These are phyloP conservation scores for Colletotrichum truncatum DNA, from an alignment of 2,329 filamentous ascomycete species.

Conservation along the genomic window DNA sequence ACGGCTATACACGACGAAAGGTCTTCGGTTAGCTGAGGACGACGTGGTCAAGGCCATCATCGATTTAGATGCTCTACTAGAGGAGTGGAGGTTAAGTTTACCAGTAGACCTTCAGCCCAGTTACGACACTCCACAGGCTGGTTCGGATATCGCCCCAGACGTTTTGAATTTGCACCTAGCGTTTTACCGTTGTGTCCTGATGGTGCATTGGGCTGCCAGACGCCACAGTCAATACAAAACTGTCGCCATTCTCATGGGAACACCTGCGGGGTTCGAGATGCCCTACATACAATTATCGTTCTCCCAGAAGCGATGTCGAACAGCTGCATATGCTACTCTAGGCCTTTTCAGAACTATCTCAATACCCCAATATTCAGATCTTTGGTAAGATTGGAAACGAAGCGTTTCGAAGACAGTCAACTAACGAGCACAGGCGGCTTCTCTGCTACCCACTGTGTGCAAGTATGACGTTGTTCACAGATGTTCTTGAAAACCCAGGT, in stretches of 20 bases:
- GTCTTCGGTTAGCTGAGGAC: slow-evolving; percentile 8
- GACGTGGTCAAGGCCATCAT: slow-evolving; percentile 20
- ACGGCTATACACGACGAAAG: slow-evolving; percentile 26
- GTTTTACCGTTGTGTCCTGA: slow-evolving; percentile 18
- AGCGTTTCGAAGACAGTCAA: background rate
- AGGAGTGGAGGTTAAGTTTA: slow-evolving; percentile 21
- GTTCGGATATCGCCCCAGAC: slow-evolving; percentile 4
- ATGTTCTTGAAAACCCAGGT: slow-evolving; percentile 26
- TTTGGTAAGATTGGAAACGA: slow-evolving; percentile 14
- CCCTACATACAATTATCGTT: slow-evolving; percentile 16
- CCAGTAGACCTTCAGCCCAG: slow-evolving; percentile 13
- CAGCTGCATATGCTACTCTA: slow-evolving; percentile 20
- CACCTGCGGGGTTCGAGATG: background rate
- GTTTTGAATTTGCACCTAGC: slow-evolving; percentile 24
- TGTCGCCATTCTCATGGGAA: slow-evolving; percentile 4
- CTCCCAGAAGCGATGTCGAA: slow-evolving; percentile 20
- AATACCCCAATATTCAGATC: slow-evolving; percentile 18
- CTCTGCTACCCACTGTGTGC: slow-evolving; percentile 28
- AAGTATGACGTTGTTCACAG: slow-evolving; percentile 15
- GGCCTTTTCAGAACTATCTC: slow-evolving; percentile 1
- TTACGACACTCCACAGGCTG: background rate
- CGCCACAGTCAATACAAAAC: slow-evolving; percentile 1
- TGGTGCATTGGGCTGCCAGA: slow-evolving; percentile 27
- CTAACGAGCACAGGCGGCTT: slow-evolving; percentile 12
- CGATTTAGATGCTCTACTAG: slow-evolving; percentile 21